phyloP scores from a whole-genome alignment of 2,329 filamentous ascomycete species.

The Ophioceras dolichostomum region DNA sequence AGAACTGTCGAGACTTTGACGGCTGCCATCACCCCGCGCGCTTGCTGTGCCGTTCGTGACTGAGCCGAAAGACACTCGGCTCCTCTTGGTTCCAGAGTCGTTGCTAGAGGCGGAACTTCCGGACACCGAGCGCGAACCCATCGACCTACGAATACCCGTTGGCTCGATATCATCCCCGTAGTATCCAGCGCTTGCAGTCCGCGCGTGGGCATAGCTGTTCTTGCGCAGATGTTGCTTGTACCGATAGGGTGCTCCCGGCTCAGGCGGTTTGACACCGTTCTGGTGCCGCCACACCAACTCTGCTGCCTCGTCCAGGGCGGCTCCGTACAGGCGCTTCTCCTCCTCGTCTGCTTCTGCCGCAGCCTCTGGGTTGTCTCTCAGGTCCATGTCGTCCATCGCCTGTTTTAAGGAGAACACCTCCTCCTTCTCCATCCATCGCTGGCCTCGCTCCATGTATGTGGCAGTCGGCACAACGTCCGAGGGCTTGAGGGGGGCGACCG shows the following conservation, averaged over 20 bases:
- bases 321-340: slow-evolving; percentile 51
- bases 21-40: slow-evolving; percentile 12
- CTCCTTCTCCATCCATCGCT: slow-evolving; percentile 71
- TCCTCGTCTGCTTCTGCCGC: slow-evolving; percentile 32
- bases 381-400: slow-evolving; percentile 61
- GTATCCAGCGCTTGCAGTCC: slow-evolving; percentile 44
- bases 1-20: slow-evolving; percentile 18
- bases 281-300: slow-evolving; percentile 70
- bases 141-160: slow-evolving; percentile 31
- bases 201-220: slow-evolving; percentile 58
- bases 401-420: slow-evolving; percentile 58
- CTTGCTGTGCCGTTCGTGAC: slow-evolving; percentile 7
- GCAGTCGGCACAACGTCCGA: slow-evolving; percentile 51
- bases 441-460: slow-evolving; percentile 61
- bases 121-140: slow-evolving; percentile 32
- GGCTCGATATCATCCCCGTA: slow-evolving; percentile 33
- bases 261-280: slow-evolving; percentile 40
- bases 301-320: slow-evolving; percentile 64
- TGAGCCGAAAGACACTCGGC: slow-evolving; percentile 16
- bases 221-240: slow-evolving; percentile 60
- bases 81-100: slow-evolving; percentile 19
- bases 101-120: slow-evolving; percentile 39
- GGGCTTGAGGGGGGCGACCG: slow-evolving; percentile 33
- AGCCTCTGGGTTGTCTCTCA: slow-evolving; percentile 25
- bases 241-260: slow-evolving; percentile 50